These are phyloP conservation scores for Skeletonema potamos DNA, from an alignment of 108 stramenopile genomes.

Conservation along the genomic window DNA sequence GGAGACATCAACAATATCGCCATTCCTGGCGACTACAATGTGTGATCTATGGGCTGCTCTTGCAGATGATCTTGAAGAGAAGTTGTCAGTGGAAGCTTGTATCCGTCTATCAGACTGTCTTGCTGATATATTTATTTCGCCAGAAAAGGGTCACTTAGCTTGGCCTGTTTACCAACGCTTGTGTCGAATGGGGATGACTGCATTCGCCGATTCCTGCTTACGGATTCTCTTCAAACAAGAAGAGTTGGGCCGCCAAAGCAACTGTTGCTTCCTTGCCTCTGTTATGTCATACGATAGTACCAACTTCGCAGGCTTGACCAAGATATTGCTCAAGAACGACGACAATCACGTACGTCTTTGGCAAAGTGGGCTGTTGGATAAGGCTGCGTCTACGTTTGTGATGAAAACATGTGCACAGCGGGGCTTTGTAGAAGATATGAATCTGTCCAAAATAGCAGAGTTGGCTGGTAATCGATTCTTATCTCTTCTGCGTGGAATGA, in stretches of 20 bases:
- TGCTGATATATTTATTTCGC: slow-evolving; percentile 5
- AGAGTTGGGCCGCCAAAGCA: neutral
- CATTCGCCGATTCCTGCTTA: slow-evolving; percentile 18
- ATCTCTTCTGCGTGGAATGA: neutral
- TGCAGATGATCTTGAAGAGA: slow-evolving; percentile 2
- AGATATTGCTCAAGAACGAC: slow-evolving; percentile 8
- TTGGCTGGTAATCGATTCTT: slow-evolving; percentile 15
- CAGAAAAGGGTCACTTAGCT: slow-evolving; percentile 7
- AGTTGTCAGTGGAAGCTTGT: slow-evolving; percentile 14
- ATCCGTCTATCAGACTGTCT: slow-evolving; percentile 16
- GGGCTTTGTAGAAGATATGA: neutral
- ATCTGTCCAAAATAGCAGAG: neutral
- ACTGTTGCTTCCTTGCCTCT: slow-evolving; percentile 14
- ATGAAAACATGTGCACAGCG: slow-evolving; percentile 6
- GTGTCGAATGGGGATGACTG: slow-evolving; percentile 12
- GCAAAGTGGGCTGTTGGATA: slow-evolving; percentile 21
- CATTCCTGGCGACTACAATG: slow-evolving; percentile 5
- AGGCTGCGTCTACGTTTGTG: slow-evolving; percentile 25
- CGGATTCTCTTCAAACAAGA: slow-evolving; percentile 8
- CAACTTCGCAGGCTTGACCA: slow-evolving; percentile 11
- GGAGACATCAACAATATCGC: neutral
- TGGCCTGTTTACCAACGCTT: slow-evolving; percentile 26
- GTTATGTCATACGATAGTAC: slow-evolving; percentile 39
- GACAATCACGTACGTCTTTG: slow-evolving; percentile 5
- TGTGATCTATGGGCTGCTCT: slow-evolving; percentile 35